These are phyloP conservation scores for Trichoderma sp. DNA, from an alignment of 2,329 filamentous ascomycete species.

Conservation along the genomic window DNA sequence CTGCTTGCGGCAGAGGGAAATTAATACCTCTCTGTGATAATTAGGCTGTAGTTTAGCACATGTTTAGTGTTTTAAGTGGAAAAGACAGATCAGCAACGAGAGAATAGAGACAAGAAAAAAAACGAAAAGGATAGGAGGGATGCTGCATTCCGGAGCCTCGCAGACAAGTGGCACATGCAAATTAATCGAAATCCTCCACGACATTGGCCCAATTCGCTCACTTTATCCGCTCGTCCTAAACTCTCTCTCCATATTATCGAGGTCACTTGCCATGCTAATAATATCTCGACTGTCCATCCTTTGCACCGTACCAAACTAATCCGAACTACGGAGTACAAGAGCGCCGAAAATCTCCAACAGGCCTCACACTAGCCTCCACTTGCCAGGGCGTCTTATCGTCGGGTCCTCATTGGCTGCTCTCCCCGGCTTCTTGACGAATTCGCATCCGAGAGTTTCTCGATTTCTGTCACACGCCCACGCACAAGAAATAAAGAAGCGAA, in stretches of 20 bases:
- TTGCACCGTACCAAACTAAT: neutral
- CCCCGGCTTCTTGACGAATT: slow-evolving; percentile 9
- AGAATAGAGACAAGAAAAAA: neutral
- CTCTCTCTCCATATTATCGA: neutral
- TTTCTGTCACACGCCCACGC: slow-evolving; percentile 1
- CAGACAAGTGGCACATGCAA: slow-evolving; percentile 18
- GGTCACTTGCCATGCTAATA: neutral
- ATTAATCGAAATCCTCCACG: neutral
- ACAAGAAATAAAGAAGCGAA: neutral
- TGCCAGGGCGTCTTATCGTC: slow-evolving; percentile 20
- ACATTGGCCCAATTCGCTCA: neutral
- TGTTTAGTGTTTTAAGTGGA: neutral
- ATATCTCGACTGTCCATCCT: neutral
- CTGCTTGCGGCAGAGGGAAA: slow-evolving; percentile 2
- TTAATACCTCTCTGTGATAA: slow-evolving; percentile 14
- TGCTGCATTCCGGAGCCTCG: neutral
- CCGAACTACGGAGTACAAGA: slow-evolving; percentile 12
- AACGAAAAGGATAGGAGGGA: neutral
- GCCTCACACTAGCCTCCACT: slow-evolving; percentile 23
- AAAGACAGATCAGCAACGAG: neutral
- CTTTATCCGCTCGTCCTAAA: neutral
- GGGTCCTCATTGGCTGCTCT: slow-evolving; percentile 6
- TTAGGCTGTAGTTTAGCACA: neutral
- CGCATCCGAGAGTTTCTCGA: neutral
- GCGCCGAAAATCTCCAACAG: neutral